phyloP scores from a whole-genome alignment of 2,329 filamentous ascomycete genomes.

The Rutstroemia sp. region DNA sequence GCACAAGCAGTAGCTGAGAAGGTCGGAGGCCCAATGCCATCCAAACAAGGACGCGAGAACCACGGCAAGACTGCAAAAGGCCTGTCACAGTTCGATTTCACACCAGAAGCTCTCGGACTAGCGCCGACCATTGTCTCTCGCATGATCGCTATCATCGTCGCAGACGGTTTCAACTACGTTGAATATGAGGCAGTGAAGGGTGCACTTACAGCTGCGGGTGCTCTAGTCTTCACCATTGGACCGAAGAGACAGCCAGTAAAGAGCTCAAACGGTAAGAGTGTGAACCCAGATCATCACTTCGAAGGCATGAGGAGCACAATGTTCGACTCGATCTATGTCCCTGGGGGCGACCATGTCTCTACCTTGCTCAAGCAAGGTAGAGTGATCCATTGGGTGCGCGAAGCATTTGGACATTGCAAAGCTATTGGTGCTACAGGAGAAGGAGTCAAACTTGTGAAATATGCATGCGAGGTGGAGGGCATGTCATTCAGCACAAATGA shows the following conservation, averaged over 20 bases:
- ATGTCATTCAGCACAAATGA: slow-evolving; percentile 34
- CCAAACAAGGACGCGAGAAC: slow-evolving; percentile 47
- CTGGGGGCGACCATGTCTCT: slow-evolving; percentile 58
- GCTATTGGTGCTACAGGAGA: slow-evolving; percentile 70
- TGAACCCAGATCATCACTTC: slow-evolving; percentile 68
- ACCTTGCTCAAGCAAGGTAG: slow-evolving; percentile 63
- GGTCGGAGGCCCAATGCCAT: slow-evolving; percentile 56
- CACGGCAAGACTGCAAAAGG: slow-evolving; percentile 60
- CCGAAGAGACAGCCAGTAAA: slow-evolving; percentile 57
- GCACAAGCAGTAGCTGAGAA: slow-evolving; percentile 62
- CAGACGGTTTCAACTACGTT: slow-evolving; percentile 64
- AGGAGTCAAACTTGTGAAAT: slow-evolving; percentile 54
- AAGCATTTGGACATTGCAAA: slow-evolving; percentile 78
- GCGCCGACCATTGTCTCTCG: slow-evolving; percentile 63
- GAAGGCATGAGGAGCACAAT: slow-evolving; percentile 73
- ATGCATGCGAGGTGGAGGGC: slow-evolving; percentile 37
- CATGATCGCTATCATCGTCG: slow-evolving; percentile 67
- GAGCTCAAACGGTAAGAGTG: slow-evolving; percentile 34
- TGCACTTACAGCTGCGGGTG: slow-evolving; percentile 53
- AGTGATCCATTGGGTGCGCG: slow-evolving; percentile 68
- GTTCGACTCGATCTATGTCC: slow-evolving; percentile 74
- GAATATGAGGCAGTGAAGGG: slow-evolving; percentile 59
- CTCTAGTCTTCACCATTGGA: slow-evolving; percentile 66
- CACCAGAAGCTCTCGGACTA: slow-evolving; percentile 37
- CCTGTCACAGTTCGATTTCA: slow-evolving; percentile 62